Evolutionary conservation across 768 basidiomycete species (phyloP).

Genomic region (Termitomyces titanicus): DNA sequence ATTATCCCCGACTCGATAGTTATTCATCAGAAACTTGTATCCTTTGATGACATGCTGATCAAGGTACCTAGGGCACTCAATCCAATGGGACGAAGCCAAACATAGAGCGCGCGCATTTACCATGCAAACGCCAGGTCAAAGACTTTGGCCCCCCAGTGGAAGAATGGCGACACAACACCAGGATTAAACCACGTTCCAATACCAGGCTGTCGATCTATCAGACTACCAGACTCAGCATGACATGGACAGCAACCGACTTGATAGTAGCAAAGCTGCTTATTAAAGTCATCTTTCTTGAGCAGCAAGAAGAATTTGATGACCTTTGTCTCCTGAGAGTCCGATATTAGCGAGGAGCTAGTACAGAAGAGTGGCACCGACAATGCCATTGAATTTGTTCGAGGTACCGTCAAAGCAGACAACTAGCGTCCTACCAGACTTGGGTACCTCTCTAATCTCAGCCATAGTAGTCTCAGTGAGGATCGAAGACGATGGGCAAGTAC

Average conservation of each 20-base stretch:
- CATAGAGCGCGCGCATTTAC: conserved; percentile 30
- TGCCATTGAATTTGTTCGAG: conserved; percentile 33
- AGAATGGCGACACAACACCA: conserved; percentile 62
- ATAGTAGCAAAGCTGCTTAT: conserved; percentile 38
- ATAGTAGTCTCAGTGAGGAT: conserved; percentile 4
- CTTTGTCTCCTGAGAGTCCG: conserved; percentile 21
- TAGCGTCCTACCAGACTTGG: conserved; percentile 12
- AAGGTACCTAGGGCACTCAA: conserved; percentile 48
- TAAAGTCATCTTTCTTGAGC: conserved; percentile 24
- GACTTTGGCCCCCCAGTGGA: conserved; percentile 54
- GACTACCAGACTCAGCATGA: not conserved
- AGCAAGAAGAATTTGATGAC: conserved; percentile 27
- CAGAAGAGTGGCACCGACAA: conserved; percentile 24
- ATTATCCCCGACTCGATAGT: conserved; percentile 68
- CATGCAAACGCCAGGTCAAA: conserved; percentile 72
- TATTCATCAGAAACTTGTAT: conserved; percentile 77
- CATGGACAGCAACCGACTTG: conserved; percentile 42
- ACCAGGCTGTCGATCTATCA: conserved; percentile 32
- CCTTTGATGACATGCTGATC: conserved; percentile 71
- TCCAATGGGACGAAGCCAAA: not conserved
- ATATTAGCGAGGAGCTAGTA: not conserved
- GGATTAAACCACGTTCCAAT: conserved; percentile 54
- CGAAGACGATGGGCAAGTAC: not conserved
- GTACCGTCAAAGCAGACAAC: conserved; percentile 61
- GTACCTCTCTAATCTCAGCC: conserved; percentile 11